Conservation (phyloP, 108 stramenopile genomes). For the Nitzschia sp. region DNA sequence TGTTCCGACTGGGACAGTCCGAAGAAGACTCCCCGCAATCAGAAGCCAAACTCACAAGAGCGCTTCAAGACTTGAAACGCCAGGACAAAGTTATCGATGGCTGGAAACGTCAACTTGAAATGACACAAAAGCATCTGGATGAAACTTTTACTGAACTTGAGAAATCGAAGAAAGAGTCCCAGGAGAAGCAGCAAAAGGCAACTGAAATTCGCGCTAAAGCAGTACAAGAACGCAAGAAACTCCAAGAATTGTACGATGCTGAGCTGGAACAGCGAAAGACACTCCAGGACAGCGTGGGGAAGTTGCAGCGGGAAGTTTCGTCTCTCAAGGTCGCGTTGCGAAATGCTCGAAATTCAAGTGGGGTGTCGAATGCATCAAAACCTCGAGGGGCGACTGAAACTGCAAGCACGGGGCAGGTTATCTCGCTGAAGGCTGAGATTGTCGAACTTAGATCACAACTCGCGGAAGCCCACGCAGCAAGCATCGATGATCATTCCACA, state of each 20-base stretch:
- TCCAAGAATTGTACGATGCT: constrained; percentile 9
- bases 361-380: not conserved
- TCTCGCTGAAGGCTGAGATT: constrained; percentile 26
- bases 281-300: constrained; percentile 9
- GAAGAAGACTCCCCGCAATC: constrained; percentile 4
- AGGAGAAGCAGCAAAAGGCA: constrained; percentile 16
- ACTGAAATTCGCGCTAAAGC: constrained; percentile 19
- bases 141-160: constrained; percentile 12
- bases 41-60: constrained; percentile 13
- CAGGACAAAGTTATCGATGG: constrained; percentile 23
- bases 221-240: constrained; percentile 19
- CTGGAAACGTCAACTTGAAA: constrained; percentile 21
- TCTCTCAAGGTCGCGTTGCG: constrained; percentile 15
- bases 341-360: not conserved
- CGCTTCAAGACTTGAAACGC: constrained; percentile 29
- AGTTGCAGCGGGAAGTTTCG: constrained; percentile 23
- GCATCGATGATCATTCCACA: constrained; percentile 16
- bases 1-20: constrained; percentile 16
- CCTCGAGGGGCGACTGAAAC: not conserved
- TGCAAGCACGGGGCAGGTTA: constrained; percentile 3
- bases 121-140: constrained; percentile 19
- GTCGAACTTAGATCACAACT: constrained; percentile 26
- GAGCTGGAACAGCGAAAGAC: constrained; percentile 12
- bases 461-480: constrained; percentile 28
- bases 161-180: not conserved